These are phyloP conservation scores for Scopulariopsis brevicaulis DNA, from an alignment of 2,329 filamentous ascomycete genomes.

Conservation along the genomic window DNA sequence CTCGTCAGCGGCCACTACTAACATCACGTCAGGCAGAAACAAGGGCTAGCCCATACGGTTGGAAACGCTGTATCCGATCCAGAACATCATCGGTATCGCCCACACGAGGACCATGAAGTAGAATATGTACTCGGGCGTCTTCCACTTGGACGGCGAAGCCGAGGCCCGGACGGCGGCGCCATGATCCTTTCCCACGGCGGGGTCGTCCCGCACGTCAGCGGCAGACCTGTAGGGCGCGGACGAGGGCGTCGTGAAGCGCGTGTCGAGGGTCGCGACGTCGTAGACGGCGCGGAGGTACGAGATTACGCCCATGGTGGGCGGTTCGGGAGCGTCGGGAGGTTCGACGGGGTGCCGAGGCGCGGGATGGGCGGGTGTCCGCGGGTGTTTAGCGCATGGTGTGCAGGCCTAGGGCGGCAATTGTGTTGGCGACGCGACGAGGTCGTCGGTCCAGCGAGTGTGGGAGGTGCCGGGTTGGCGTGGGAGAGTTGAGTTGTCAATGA, in stretches of 20 bases:
- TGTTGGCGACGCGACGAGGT: neutral
- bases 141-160: conserved; percentile 63
- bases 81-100: conserved; percentile 79
- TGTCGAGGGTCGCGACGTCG: conserved; percentile 51
- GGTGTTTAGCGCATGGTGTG: neutral
- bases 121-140: conserved; percentile 71
- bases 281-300: conserved; percentile 43
- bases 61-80: conserved; percentile 77
- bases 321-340: neutral
- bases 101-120: conserved; percentile 62
- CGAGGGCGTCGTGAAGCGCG: conserved; percentile 57
- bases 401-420: too few species aligned
- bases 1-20: conserved; percentile 6
- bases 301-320: conserved; percentile 26
- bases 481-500: neutral
- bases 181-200: conserved; percentile 19
- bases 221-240: conserved; percentile 52
- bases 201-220: conserved; percentile 36
- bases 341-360: neutral
- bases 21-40: neutral
- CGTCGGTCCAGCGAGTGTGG: neutral
- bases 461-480: neutral
- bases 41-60: conserved; percentile 42
- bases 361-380: neutral
- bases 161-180: conserved; percentile 23